These are phyloP conservation scores for Herpotrichia juniperi DNA, from an alignment of 2,329 filamentous ascomycete species.

Conservation along the genomic window DNA sequence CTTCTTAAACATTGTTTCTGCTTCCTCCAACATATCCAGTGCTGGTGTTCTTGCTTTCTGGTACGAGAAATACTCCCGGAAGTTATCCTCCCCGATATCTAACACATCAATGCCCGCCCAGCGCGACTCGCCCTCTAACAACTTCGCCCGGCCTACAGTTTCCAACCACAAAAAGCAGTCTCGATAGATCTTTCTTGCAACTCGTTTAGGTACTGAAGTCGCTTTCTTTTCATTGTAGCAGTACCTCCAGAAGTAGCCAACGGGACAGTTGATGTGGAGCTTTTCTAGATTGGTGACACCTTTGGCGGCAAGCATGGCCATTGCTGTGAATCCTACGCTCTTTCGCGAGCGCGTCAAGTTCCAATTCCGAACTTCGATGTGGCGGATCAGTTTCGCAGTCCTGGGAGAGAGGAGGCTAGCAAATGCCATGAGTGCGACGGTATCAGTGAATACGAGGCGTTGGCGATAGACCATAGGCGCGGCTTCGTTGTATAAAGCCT, in stretches of 20 bases:
- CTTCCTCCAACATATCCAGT: not conserved
- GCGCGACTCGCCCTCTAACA: slow-evolving; percentile 4
- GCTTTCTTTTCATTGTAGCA: not conserved
- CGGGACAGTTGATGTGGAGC: slow-evolving; percentile 14
- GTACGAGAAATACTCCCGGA: too few relatives aligned
- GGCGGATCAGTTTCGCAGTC: slow-evolving; percentile 19
- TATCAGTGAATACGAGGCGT: slow-evolving; percentile 14
- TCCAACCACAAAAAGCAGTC: slow-evolving; percentile 26
- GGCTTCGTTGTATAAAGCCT: slow-evolving; percentile 16
- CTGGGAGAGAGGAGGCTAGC: slow-evolving; percentile 14
- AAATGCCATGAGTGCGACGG: slow-evolving; percentile 16
- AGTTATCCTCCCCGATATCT: slow-evolving; percentile 1
- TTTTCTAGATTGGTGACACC: slow-evolving; percentile 17
- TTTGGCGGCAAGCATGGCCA: slow-evolving; percentile 23
- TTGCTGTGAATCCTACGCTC: slow-evolving; percentile 15
- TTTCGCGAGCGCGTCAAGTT: slow-evolving; percentile 16
- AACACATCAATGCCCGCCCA: slow-evolving; percentile 11
- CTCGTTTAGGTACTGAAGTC: slow-evolving; percentile 7
- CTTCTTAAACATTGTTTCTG: slow-evolving; percentile 1
- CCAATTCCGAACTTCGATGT: slow-evolving; percentile 19
- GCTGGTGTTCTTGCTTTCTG: not conserved
- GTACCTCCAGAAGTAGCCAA: slow-evolving; percentile 2
- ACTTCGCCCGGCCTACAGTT: slow-evolving; percentile 9
- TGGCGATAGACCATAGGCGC: slow-evolving; percentile 17
- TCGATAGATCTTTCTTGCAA: slow-evolving; percentile 25